These are phyloP conservation scores for Penicillium crustosum DNA, from an alignment of 2,329 filamentous ascomycete genomes.

Conservation along the genomic window DNA sequence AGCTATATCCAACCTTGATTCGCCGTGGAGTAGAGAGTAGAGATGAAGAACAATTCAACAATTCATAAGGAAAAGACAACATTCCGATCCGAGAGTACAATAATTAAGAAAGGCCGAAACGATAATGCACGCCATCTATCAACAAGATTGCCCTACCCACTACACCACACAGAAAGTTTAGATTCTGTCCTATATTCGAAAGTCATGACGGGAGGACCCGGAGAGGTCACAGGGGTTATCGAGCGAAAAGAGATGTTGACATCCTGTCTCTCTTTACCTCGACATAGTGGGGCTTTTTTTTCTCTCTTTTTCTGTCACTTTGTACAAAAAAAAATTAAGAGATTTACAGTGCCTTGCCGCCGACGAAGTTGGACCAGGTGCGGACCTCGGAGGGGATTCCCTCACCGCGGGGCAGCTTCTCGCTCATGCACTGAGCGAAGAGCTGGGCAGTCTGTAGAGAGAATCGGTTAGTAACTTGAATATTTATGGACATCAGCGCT, in stretches of 20 bases:
- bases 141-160: slow-evolving; percentile 29
- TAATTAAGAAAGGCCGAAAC: slow-evolving; percentile 14
- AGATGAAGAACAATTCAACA: neutral
- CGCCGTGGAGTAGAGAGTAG: slow-evolving; percentile 8
- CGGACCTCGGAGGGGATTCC: slow-evolving; percentile 89
- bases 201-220: slow-evolving; percentile 7
- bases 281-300: slow-evolving; percentile 10
- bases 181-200: neutral
- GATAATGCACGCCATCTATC: slow-evolving; percentile 33
- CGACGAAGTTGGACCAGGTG: slow-evolving; percentile 94
- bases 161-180: slow-evolving; percentile 25
- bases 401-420: slow-evolving; percentile 85
- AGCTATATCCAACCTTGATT: neutral
- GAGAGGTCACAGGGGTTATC: slow-evolving; percentile 8
- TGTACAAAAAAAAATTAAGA: slow-evolving; percentile 13
- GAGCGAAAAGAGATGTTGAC: slow-evolving; percentile 1
- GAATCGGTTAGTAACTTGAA: slow-evolving; percentile 29
- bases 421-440: slow-evolving; percentile 94
- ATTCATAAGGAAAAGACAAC: slow-evolving; percentile 5
- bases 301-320: slow-evolving; percentile 13
- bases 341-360: slow-evolving; percentile 56
- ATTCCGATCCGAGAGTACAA: slow-evolving; percentile 11
- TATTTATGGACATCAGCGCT: neutral
- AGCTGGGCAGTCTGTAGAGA: slow-evolving; percentile 77
- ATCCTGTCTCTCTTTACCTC: neutral